Conservation (phyloP, 169 alveolate species). For the Plasmodium adleri region DNA sequence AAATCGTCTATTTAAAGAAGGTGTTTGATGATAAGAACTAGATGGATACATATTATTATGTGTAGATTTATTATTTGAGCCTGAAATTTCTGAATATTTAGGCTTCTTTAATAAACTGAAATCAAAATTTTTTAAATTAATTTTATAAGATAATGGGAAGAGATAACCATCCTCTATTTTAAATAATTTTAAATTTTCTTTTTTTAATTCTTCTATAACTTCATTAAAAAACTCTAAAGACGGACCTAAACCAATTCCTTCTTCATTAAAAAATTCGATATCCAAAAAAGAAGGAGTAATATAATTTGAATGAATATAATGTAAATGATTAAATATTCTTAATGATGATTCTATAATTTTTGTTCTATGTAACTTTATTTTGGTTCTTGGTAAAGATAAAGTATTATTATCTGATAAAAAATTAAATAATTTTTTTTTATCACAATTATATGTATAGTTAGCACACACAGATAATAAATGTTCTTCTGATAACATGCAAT, state of each 20-base stretch:
- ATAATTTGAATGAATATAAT: slow-evolving; percentile 67
- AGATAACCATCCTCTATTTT: slow-evolving; percentile 60
- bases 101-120: slow-evolving; percentile 69
- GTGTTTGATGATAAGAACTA: slow-evolving; percentile 11
- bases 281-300: slow-evolving; percentile 68
- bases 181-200: slow-evolving; percentile 72
- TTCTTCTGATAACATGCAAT: slow-evolving; percentile 55
- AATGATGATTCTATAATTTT: slow-evolving; percentile 61
- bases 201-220: slow-evolving; percentile 78
- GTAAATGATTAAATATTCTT: slow-evolving; percentile 75
- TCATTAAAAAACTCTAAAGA: slow-evolving; percentile 82
- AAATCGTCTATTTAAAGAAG: slow-evolving; percentile 30
- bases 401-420: slow-evolving; percentile 57
- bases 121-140: slow-evolving; percentile 73
- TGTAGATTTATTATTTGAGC: not conserved
- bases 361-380: slow-evolving; percentile 61
- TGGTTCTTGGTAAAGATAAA: slow-evolving; percentile 67
- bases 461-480: slow-evolving; percentile 75
- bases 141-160: slow-evolving; percentile 70
- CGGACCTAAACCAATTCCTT: slow-evolving; percentile 86
- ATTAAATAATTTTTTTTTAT: slow-evolving; percentile 61
- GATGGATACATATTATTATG: not conserved
- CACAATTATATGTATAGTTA: slow-evolving; percentile 65
- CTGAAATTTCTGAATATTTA: slow-evolving; percentile 23
- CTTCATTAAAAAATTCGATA: slow-evolving; percentile 79